Percentiles rank a stretch among this genome's conserved stretches.
Evolutionary conservation across 2,329 filamentous ascomycete species (phyloP).

Genomic region (Colletotrichum sublineola): DNA sequence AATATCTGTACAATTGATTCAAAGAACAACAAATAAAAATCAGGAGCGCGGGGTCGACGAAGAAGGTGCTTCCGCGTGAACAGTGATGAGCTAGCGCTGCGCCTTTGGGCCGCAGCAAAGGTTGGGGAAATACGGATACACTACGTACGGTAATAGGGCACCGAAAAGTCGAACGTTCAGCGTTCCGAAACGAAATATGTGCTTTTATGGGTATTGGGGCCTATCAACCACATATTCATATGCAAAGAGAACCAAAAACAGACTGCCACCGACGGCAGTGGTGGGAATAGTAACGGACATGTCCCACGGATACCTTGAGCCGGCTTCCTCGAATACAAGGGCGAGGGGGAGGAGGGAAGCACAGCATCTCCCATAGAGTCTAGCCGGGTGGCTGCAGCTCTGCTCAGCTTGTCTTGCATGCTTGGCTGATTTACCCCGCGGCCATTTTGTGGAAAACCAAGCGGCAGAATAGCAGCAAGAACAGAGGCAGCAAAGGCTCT

Average conservation of each 20-base stretch:
- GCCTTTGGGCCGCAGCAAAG: slow-evolving; percentile 20
- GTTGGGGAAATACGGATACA: slow-evolving; percentile 10
- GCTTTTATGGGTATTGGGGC: slow-evolving; percentile 45
- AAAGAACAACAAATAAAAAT: slow-evolving; percentile 49
- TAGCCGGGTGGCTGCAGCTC: slow-evolving; percentile 28
- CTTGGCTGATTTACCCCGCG: slow-evolving; percentile 27
- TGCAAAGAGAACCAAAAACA: slow-evolving; percentile 47
- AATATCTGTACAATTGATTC: slow-evolving; percentile 49
- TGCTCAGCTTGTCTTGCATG: slow-evolving; percentile 44
- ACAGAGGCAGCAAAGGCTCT: slow-evolving; percentile 47
- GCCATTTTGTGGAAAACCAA: slow-evolving; percentile 47
- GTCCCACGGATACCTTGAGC: slow-evolving; percentile 57
- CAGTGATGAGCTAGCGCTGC: slow-evolving; percentile 12
- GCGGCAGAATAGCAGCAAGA: slow-evolving; percentile 47
- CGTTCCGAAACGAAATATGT: slow-evolving; percentile 53
- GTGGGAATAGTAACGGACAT: slow-evolving; percentile 54
- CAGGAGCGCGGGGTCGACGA: slow-evolving; percentile 51
- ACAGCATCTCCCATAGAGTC: slow-evolving; percentile 48
- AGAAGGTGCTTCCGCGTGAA: slow-evolving; percentile 47
- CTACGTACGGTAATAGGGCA: slow-evolving; percentile 51
- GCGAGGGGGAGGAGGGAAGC: slow-evolving; percentile 58
- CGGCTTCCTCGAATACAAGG: slow-evolving; percentile 60
- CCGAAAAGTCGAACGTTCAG: slow-evolving; percentile 50
- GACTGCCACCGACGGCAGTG: slow-evolving; percentile 47
- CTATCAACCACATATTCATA: slow-evolving; percentile 49